Evolutionary conservation across 768 basidiomycete genomes (phyloP).

Genomic region (Kwoniella dejecticola): DNA sequence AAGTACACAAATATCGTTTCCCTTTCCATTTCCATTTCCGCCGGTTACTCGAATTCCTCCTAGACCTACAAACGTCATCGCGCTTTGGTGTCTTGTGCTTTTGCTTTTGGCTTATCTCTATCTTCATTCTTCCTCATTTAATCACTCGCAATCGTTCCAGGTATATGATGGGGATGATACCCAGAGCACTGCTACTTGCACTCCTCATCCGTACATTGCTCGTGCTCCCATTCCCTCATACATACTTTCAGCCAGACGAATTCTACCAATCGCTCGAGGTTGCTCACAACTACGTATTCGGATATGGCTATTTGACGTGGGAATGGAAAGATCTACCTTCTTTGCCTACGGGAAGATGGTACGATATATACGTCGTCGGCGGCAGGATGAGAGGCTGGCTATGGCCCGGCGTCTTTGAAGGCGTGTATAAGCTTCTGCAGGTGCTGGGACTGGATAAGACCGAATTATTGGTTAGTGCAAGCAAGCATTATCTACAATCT

Average conservation of each 20-base stretch:
- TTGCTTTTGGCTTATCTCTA: background rate
- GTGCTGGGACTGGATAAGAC: slow-evolving; percentile 62
- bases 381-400: slow-evolving; percentile 53
- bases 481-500: background rate
- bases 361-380: slow-evolving; percentile 51
- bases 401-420: slow-evolving; percentile 79
- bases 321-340: slow-evolving; percentile 68
- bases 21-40: too few species aligned
- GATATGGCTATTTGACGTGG: slow-evolving; percentile 92
- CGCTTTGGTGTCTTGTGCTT: background rate
- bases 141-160: background rate
- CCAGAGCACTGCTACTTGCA: slow-evolving; percentile 32
- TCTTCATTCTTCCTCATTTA: background rate
- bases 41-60: too few species aligned
- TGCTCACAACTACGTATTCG: slow-evolving; percentile 83
- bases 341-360: slow-evolving; percentile 8
- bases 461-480: slow-evolving; percentile 65
- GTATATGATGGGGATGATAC: slow-evolving; percentile 9
- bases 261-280: slow-evolving; percentile 93
- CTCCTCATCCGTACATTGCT: slow-evolving; percentile 47
- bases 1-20: too few species aligned
- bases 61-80: background rate
- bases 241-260: slow-evolving; percentile 96
- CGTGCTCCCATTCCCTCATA: slow-evolving; percentile 68
- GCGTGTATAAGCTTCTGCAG: slow-evolving; percentile 73